phyloP scores from a whole-genome alignment of 495 filamentous ascomycete genomes.

The Usnea hakonensis region DNA sequence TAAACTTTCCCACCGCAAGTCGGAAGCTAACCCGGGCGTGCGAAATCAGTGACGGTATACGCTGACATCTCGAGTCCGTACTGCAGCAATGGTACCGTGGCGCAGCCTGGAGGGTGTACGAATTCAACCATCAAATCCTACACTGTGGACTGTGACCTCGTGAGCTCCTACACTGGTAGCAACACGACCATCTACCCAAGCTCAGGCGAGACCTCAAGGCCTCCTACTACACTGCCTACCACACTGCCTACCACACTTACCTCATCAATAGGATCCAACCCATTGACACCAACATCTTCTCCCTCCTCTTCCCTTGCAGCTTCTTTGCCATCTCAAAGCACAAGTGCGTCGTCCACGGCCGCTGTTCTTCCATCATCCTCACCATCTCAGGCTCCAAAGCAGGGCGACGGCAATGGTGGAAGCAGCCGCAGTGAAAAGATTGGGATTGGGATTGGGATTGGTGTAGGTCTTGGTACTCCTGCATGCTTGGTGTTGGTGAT shows the following conservation, averaged over 20 bases:
- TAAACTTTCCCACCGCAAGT: background rate
- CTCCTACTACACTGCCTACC: background rate
- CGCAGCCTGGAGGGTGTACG: background rate
- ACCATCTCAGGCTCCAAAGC: background rate
- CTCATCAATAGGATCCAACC: background rate
- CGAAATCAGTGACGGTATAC: background rate
- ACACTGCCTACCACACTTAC: background rate
- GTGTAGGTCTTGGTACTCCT: too few relatives aligned
- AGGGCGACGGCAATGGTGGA: background rate
- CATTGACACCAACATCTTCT: background rate
- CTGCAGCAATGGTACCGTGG: background rate
- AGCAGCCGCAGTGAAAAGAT: background rate
- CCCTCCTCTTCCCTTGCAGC: background rate
- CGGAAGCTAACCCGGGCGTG: background rate
- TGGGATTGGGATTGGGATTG: background rate
- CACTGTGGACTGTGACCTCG: background rate
- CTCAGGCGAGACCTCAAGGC: background rate
- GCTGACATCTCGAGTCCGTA: background rate
- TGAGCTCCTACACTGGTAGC: background rate
- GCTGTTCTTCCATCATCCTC: background rate
- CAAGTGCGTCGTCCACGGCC: background rate
- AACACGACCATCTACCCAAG: background rate
- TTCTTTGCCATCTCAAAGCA: background rate
- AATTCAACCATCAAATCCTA: background rate
- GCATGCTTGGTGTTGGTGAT: background rate